Evolutionary conservation across 192 early-diverging fungal species (phyloP), one percentile per base, ranked within the genome.

Genomic region (Piromyces finnis): DNA sequence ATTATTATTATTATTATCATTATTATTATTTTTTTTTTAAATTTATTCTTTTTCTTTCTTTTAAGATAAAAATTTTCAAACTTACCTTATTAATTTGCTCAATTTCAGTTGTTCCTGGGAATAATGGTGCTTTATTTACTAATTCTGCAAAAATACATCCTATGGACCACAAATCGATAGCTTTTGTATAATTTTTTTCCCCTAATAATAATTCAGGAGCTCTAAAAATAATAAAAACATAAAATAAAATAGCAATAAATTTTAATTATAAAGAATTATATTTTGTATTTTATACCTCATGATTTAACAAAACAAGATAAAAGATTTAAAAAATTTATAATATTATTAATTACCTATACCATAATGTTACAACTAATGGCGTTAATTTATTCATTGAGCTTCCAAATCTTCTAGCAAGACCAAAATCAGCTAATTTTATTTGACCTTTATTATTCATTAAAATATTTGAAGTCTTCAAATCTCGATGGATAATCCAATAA

Each of bases 61-160:
- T n/a, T n/a, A n/a, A n/a, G n/a, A n/a, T n/a, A n/a, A n/a, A n/a
- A n/a, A n/a, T n/a, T n/a, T n/a, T n/a, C n/a, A n/a, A n/a, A n/a
- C n/a, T n/a, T 82, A 92, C 91, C 83, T 91, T 88, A 41, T 88
- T 86, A 15, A 95, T 82, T 85, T 95, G 94, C 82, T 92, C 93
- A 78, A 94, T 90, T 81, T 94, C 96, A 77, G 91, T 92, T 78
- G 86, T 83, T 78, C 95, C 97, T 41, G 91, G 92, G 22, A 96
- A 82, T 39, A 97, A 82, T 18, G 97, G 95, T 81, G 93, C 88
- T 51, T 93, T 93, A 78, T 93, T 92, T 17, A 96, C 86, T 68
- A 99, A 83, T 84, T 99, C 97, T 26, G 89, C 97, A 89, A 99
- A 96, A 29, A 99, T 99, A 83, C 97, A 99, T 6, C 97, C 97